phyloP scores from a whole-genome alignment of 768 basidiomycete genomes.

The Dioszegia crocea region DNA sequence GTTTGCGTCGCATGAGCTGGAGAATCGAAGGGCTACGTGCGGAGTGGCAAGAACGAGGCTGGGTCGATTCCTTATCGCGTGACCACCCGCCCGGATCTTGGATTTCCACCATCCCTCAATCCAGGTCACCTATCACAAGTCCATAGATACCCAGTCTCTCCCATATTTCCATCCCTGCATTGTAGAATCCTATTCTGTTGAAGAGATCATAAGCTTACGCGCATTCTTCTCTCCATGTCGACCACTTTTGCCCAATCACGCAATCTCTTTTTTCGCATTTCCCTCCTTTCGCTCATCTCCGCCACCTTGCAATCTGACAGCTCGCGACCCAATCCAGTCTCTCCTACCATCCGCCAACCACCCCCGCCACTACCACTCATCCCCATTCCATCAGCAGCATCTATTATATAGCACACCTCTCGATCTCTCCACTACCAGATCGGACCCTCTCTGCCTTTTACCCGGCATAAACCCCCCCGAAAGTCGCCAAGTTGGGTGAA shows the following conservation, averaged over 20 bases:
- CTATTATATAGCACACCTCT: background rate
- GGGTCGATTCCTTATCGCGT: background rate
- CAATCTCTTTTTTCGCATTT: background rate
- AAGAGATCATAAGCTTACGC: background rate
- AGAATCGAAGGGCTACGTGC: background rate
- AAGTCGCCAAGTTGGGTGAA: slow-evolving; percentile 24
- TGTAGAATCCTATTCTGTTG: background rate
- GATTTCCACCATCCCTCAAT: no score
- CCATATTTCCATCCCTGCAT: background rate
- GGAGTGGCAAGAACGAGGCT: background rate
- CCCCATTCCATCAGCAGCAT: no score
- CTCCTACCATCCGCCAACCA: slow-evolving; percentile 21
- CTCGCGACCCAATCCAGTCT: slow-evolving; percentile 50
- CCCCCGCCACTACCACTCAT: background rate
- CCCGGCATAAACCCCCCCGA: background rate
- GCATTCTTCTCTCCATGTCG: background rate
- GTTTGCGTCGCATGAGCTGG: no score
- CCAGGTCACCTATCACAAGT: no score
- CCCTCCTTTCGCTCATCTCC: background rate
- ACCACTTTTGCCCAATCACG: background rate
- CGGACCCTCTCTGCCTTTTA: slow-evolving; percentile 3
- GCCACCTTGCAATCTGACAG: slow-evolving; percentile 23
- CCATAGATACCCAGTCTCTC: background rate
- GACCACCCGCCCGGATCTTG: background rate
- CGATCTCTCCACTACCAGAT: background rate